Conservation (phyloP, 257 asterid species). For the Solanum paucissectum region DNA sequence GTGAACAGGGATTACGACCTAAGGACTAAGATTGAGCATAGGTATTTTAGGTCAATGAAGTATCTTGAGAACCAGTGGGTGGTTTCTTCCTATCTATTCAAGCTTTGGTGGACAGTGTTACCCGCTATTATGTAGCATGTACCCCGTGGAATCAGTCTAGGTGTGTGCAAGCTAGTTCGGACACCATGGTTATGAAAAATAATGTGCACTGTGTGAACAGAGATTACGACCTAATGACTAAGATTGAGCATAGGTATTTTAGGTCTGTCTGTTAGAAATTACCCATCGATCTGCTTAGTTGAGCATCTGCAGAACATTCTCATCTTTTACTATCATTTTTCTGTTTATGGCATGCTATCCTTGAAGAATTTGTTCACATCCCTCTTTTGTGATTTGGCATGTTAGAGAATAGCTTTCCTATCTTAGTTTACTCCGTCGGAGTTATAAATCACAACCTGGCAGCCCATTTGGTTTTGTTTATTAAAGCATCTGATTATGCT, state of each 20-base stretch:
- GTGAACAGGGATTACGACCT: neutral
- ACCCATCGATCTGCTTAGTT: neutral
- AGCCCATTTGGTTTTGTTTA: neutral
- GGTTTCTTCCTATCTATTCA: neutral
- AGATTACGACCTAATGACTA: neutral
- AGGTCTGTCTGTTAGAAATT: neutral
- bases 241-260: neutral
- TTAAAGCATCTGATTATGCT: neutral
- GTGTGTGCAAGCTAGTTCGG: neutral
- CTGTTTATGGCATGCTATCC: neutral
- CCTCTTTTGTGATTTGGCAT: neutral
- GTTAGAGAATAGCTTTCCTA: neutral
- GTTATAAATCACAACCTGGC: neutral
- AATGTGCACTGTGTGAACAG: neutral
- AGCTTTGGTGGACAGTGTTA: neutral
- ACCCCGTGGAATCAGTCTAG: neutral
- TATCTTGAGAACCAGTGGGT: neutral
- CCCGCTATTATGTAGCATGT: neutral
- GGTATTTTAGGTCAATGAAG: neutral
- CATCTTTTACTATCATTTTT: neutral
- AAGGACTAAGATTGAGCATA: neutral
- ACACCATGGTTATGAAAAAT: neutral
- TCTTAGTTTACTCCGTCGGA: neutral
- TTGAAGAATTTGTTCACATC: neutral
- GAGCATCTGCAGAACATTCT: neutral